Evolutionary conservation across 495 filamentous ascomycete genomes (phyloP), one percentile per base, ranked within the genome.

Genomic region (Penicillium tannophilum): DNA sequence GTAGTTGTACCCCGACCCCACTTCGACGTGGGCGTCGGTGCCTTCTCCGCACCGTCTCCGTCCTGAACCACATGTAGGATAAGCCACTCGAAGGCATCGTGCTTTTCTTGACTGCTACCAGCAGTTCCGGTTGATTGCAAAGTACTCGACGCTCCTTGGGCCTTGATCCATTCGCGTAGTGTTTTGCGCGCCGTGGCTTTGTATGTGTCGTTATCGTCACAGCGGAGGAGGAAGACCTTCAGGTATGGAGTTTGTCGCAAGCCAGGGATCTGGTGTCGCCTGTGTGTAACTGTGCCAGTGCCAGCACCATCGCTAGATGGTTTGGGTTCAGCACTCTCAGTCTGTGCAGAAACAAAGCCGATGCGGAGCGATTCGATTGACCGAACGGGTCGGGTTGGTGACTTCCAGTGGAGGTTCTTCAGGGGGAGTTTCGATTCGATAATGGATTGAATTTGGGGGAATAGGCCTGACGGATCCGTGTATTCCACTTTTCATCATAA

Each of bases 71-170:
- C 87, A 69, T 98, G 94, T 11, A 98, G 64, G 55, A 98, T 92
- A 17, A 98, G 79, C 93, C 93, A 98, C 68, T 98, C 95, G 66
- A 90, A 97, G 4, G 95, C 95, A 77, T 98, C 95, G 70, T 98
- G 94, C 36, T 88, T 83, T 79, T 97, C 85, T 63, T 87, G 87
- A 33, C 82, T 79, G 16, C 71, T 74, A 8, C 77, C 68, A 11
- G 63, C 79, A 16, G 71, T 73, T 11, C 77, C 68, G 12, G 63
- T 53, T 6, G 63, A 23, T 26, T 70, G 67, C 2, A 78, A 65
- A 17, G 68, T 67, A 43, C 66, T 76, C 39, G 76, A 75, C 23
- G 79, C 75, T 0, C 90, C 88, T 60, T 96, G 85, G 8, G 82
- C 75, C 68, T 91, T 91, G 59, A 98, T 86, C 94, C 94, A 98